Percentiles rank a stretch among this genome's conserved stretches.
phyloP scores from a whole-genome alignment of 768 basidiomycete genomes.

The Gelatoporia subvermispora region DNA sequence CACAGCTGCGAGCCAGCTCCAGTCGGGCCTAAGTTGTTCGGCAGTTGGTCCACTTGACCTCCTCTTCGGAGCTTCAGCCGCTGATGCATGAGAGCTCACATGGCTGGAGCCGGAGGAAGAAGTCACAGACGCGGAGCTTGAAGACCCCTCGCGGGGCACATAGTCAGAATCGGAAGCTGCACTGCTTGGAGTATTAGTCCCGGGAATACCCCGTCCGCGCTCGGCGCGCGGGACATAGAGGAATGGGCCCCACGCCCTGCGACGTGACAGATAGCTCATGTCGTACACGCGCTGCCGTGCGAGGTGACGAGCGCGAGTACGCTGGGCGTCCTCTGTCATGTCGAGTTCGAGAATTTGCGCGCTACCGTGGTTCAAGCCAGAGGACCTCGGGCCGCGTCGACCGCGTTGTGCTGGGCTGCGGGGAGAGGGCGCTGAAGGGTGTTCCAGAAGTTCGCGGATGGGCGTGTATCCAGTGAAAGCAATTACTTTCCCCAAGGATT shows the following conservation, averaged over 20 bases:
- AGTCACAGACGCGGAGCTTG: neutral
- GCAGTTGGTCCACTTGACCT: constrained; percentile 2
- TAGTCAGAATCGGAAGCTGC: constrained; percentile 9
- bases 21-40: constrained; percentile 16
- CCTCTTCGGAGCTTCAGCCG: neutral
- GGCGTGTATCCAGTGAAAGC: constrained; percentile 38
- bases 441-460: constrained; percentile 4
- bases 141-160: constrained; percentile 2
- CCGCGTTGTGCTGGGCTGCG: neutral
- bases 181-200: neutral
- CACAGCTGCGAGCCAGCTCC: constrained; percentile 16
- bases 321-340: constrained; percentile 9
- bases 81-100: neutral
- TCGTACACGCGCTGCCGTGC: constrained; percentile 13
- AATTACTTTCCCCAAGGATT: constrained; percentile 35
- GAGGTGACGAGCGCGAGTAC: neutral
- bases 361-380: neutral
- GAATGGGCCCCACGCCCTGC: constrained; percentile 20
- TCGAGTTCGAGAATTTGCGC: neutral
- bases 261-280: constrained; percentile 14
- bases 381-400: neutral
- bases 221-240: neutral
- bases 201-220: neutral
- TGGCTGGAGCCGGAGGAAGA: neutral
- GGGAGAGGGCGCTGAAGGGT: neutral